These are phyloP conservation scores for Solanum megistacrolobum DNA, from an alignment of 257 asterid species.

Conservation along the genomic window DNA sequence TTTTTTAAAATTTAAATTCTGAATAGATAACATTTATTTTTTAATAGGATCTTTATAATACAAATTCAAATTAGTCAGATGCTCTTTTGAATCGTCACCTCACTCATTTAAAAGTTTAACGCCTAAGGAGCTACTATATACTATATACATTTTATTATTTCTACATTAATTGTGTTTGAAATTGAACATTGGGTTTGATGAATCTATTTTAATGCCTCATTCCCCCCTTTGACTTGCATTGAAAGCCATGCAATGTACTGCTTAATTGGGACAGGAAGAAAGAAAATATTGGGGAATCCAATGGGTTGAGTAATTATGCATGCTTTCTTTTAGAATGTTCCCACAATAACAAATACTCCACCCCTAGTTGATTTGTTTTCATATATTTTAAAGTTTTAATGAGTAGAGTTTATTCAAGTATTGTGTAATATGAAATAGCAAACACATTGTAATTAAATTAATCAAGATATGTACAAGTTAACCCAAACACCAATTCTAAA, in stretches of 20 bases:
- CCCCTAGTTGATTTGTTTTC: not conserved
- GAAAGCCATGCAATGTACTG: slow-evolving; percentile 14
- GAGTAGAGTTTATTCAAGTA: not conserved
- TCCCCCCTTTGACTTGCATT: slow-evolving; percentile 11
- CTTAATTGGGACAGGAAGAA: not conserved
- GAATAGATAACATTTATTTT: rapidly evolving
- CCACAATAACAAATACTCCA: not conserved
- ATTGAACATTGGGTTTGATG: not conserved
- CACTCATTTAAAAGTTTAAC: not conserved
- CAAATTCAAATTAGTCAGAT: no score
- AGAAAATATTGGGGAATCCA: not conserved
- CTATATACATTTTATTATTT: not conserved
- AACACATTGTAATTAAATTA: not conserved
- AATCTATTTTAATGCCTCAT: not conserved
- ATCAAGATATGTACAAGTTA: not conserved
- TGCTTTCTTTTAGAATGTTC: not conserved
- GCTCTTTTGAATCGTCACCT: not conserved
- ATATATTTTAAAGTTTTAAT: not conserved
- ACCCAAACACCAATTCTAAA: not conserved
- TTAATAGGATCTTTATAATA: no score
- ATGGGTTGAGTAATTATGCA: not conserved
- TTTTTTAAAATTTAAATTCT: rapidly evolving
- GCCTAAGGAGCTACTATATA: not conserved
- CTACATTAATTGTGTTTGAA: not conserved
- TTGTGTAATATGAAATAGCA: not conserved